Evolutionary conservation across 2,329 filamentous ascomycete species (phyloP).

Genomic region (Fusarium globosum): DNA sequence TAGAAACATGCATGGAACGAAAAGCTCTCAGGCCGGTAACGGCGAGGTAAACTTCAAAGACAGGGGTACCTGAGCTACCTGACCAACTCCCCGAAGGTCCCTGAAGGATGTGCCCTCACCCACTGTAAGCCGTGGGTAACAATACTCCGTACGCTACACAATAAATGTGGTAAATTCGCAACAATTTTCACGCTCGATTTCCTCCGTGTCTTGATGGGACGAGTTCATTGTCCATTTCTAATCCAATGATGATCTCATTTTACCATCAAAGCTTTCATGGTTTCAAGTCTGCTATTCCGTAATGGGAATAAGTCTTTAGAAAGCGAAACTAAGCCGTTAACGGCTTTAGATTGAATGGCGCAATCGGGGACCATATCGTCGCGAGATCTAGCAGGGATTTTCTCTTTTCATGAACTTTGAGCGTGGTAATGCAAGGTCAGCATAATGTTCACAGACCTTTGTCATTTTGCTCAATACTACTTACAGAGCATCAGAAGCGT

Average conservation of each 20-base stretch:
- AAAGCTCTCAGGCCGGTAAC: slow-evolving; percentile 1
- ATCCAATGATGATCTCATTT: slow-evolving; percentile 27
- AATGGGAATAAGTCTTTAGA: slow-evolving; percentile 15
- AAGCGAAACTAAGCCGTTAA: not conserved
- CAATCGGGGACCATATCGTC: slow-evolving; percentile 41
- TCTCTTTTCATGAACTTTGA: not conserved
- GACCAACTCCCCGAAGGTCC: slow-evolving; percentile 30
- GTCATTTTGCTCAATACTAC: not conserved
- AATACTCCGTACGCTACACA: not conserved
- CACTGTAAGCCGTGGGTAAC: not conserved
- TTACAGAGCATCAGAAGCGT: fast-evolving
- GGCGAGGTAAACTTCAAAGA: not conserved
- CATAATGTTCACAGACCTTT: not conserved
- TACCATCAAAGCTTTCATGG: slow-evolving; percentile 9
- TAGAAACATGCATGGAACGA: slow-evolving; percentile 25
- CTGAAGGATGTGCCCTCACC: slow-evolving; percentile 1
- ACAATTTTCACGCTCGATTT: not conserved
- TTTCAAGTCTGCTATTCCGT: slow-evolving; percentile 15
- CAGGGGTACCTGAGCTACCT: not conserved
- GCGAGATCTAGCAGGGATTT: slow-evolving; percentile 30
- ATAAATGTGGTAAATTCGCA: not conserved
- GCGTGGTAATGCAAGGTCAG: not conserved
- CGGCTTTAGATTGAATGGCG: slow-evolving; percentile 36
- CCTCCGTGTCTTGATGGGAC: not conserved
- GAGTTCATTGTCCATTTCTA: slow-evolving; percentile 17